Evolutionary conservation across 352 stramenopile genomes (phyloP).

Genomic region (Aphanomyces invadans): DNA sequence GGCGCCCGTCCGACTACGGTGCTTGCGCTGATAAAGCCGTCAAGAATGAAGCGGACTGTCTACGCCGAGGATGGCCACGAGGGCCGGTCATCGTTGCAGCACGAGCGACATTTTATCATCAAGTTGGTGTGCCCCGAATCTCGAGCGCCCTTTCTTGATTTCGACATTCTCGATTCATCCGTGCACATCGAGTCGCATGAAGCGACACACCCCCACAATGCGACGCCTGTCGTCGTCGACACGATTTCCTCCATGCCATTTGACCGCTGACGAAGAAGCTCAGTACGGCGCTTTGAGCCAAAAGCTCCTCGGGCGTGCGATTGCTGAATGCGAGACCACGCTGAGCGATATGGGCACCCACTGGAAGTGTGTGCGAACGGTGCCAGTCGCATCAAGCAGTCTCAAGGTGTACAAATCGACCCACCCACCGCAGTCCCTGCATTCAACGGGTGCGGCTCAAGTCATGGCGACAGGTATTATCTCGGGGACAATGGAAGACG

Average conservation of each 20-base stretch:
- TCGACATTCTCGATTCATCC: neutral
- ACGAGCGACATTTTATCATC: too few relatives aligned
- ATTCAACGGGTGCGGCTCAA: neutral
- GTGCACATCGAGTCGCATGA: too few relatives aligned
- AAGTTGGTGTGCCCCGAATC: too few relatives aligned
- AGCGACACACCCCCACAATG: neutral
- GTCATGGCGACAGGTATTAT: conserved; percentile 21
- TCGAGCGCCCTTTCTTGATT: neutral
- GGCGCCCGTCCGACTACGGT: neutral
- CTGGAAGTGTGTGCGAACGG: conserved; percentile 12
- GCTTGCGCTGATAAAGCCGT: neutral
- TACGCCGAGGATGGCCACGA: too few relatives aligned
- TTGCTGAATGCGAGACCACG: conserved; percentile 15
- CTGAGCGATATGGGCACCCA: neutral
- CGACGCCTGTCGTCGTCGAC: neutral
- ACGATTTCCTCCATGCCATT: neutral
- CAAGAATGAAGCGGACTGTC: neutral
- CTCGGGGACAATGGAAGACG: conserved; percentile 8
- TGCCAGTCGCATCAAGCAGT: neutral
- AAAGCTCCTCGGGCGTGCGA: neutral
- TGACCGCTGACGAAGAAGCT: neutral
- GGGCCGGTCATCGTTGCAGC: too few relatives aligned
- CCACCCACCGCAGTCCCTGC: neutral
- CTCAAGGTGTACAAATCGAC: conserved; percentile 18
- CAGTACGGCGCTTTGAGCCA: neutral